Evolutionary conservation across 163 green algal species (phyloP), one percentile per base, ranked within the genome.

Genomic region (Picocystis sp.): DNA sequence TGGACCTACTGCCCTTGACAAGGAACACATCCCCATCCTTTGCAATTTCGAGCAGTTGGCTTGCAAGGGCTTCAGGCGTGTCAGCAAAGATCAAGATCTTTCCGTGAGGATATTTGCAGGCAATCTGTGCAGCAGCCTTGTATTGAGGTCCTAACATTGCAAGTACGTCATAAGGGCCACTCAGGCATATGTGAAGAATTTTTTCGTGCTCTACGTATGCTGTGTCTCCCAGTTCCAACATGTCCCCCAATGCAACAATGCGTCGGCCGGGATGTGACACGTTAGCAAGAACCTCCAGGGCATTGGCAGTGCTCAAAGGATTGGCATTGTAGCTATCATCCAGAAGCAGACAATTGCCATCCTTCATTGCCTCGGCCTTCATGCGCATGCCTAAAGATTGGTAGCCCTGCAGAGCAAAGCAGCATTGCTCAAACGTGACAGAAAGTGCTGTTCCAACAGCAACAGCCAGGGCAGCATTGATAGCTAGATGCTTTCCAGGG

Each of bases 281-380:
- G 29, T 38, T 38, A 5, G 29, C 29, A 23, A 50, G 44, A 11
- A 24, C 22, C 22, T 50, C 44, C 8, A 50, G 9, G 8, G 44
- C 44, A 23, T 23, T 25, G 5, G 44, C 22, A 24, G 44, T 25
- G 9, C 44, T 50, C 9, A 24, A 33, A 33, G 44, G 44, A 9
- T 50, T 50, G 44, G 22, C 22, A 24, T 50, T 50, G 44, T 50
- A 50, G 8, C 21, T 25, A 9, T 50, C 44, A 24, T 50, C 44
- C 21, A 50, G 44, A 9, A 50, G 44, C 9, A 50, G 22, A 24
- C 44, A 50, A 24, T 6, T 9, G 8, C 44, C 44, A 24, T 25
- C 9, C 21, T 25, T 23, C 6, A 50, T 9, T 9, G 9, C 6
- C 21, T 25, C 21, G 5, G 22, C 21, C 9, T 50, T 23, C 44